Evolutionary conservation across 306 rosid species (phyloP).

Genomic region (Bauhinia variegata): DNA sequence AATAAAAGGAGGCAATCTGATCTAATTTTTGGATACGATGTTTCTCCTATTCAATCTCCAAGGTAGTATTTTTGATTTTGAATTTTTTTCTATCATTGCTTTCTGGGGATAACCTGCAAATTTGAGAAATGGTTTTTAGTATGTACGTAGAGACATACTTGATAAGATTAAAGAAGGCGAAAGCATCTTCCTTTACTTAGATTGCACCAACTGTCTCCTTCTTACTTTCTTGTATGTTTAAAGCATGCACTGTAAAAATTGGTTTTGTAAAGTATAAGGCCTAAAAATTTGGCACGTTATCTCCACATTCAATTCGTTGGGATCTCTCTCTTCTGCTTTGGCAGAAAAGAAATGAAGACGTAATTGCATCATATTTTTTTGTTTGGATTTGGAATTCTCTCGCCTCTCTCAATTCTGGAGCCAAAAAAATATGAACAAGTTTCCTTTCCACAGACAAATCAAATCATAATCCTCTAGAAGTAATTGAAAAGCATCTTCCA

Average conservation of each 20-base stretch:
- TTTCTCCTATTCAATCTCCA: slow-evolving; percentile 14
- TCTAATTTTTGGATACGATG: slow-evolving; percentile 40
- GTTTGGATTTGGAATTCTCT: neutral
- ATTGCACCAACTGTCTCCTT: slow-evolving; percentile 13
- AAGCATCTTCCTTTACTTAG: neutral
- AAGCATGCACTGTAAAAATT: slow-evolving; percentile 1
- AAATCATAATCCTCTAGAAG: neutral
- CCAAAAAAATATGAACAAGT: slow-evolving; percentile 31
- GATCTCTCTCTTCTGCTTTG: slow-evolving; percentile 10
- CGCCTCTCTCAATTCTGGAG: no score
- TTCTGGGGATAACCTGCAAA: no score
- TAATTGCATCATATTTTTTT: slow-evolving; percentile 17
- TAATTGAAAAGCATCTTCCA: neutral
- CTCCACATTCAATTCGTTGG: neutral
- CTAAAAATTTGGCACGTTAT: neutral
- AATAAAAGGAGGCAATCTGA: slow-evolving; percentile 29
- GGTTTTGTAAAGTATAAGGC: neutral
- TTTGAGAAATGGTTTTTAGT: neutral
- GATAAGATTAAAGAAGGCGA: neutral
- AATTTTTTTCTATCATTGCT: no score
- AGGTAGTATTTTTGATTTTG: slow-evolving; percentile 37
- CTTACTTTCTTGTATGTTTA: no score
- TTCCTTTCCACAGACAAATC: slow-evolving; percentile 32
- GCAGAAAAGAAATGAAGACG: slow-evolving; percentile 25
- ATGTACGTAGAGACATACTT: no score